Evolutionary conservation across 805 yeast species (phyloP).

Genomic region (Metschnikowia cerradonensis): DNA sequence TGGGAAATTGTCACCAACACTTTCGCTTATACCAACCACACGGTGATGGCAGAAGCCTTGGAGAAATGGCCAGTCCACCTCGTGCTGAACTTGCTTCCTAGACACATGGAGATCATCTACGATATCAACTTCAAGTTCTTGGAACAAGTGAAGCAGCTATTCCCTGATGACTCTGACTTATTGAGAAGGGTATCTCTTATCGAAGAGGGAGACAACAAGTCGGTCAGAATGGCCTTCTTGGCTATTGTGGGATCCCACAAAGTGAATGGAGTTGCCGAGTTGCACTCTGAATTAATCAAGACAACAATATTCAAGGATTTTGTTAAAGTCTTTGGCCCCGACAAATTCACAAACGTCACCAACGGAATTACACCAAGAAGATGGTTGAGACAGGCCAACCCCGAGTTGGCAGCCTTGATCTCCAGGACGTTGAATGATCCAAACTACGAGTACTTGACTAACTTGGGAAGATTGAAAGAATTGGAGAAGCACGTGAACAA

Average conservation of each 20-base stretch:
- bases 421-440: constrained; percentile 64
- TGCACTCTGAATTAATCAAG: constrained; percentile 86
- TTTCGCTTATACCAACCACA: constrained; percentile 91
- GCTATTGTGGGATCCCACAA: constrained; percentile 91
- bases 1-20: constrained; percentile 79
- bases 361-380: constrained; percentile 96
- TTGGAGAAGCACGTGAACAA: constrained; percentile 68
- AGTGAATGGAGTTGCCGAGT: constrained; percentile 94
- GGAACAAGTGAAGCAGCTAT: constrained; percentile 66
- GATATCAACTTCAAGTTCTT: constrained; percentile 79
- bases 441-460: constrained; percentile 60
- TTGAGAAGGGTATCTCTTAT: constrained; percentile 73
- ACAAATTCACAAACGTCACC: constrained; percentile 86
- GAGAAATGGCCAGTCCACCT: constrained; percentile 94
- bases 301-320: constrained; percentile 89
- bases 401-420: constrained; percentile 70
- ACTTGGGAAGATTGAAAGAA: constrained; percentile 62
- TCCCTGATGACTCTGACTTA: constrained; percentile 70
- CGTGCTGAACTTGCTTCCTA: constrained; percentile 73
- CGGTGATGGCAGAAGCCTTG: constrained; percentile 91
- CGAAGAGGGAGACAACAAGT: constrained; percentile 78
- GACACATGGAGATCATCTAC: constrained; percentile 87
- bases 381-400: constrained; percentile 94
- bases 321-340: constrained; percentile 74
- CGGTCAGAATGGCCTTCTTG: constrained; percentile 86